A percentile compares a stretch with the other conserved stretches of the same genome.
phyloP scores from a whole-genome alignment of 441 rosid genomes.

The Aleurites moluccanus region DNA sequence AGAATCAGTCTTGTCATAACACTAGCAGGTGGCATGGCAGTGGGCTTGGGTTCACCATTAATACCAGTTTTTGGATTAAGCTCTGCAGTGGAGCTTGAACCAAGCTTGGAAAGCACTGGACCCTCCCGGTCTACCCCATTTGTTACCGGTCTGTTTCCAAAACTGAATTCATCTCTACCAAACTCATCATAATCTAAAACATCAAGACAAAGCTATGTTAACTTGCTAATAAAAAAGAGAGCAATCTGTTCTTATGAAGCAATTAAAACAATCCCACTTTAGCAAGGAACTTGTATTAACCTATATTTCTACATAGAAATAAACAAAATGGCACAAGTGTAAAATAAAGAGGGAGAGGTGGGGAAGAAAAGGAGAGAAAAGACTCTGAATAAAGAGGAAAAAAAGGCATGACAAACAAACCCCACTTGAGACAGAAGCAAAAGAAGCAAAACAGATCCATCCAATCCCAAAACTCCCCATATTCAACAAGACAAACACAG shows the following conservation, averaged over 20 bases:
- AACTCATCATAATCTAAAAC: conserved; percentile 56
- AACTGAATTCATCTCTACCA: conserved; percentile 67
- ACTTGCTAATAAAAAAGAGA: conserved; percentile 1
- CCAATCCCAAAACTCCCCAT: not conserved
- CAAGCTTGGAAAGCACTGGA: conserved; percentile 68
- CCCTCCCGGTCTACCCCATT: conserved; percentile 54
- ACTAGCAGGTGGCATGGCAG: conserved; percentile 82
- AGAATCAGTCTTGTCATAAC: conserved; percentile 92
- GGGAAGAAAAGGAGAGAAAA: not conserved
- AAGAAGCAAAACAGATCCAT: conserved; percentile 3
- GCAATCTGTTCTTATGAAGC: conserved; percentile 12
- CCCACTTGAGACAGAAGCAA: conserved; percentile 14
- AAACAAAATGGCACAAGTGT: not conserved
- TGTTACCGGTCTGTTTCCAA: conserved; percentile 48
- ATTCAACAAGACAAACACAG: conserved; percentile 34
- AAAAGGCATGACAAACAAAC: conserved; percentile 4
- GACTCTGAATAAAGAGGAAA: not conserved
- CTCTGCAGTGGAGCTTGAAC: conserved; percentile 72
- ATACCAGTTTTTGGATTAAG: conserved; percentile 58
- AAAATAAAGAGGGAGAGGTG: not conserved
- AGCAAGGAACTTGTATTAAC: not conserved
- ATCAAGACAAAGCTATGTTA: not conserved
- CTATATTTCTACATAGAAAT: not conserved
- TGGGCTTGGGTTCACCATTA: conserved; percentile 43
- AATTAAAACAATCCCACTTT: not conserved